Conservation (phyloP, 1,139 yeast genomes). For the Debaryomycetaceae sp. region DNA sequence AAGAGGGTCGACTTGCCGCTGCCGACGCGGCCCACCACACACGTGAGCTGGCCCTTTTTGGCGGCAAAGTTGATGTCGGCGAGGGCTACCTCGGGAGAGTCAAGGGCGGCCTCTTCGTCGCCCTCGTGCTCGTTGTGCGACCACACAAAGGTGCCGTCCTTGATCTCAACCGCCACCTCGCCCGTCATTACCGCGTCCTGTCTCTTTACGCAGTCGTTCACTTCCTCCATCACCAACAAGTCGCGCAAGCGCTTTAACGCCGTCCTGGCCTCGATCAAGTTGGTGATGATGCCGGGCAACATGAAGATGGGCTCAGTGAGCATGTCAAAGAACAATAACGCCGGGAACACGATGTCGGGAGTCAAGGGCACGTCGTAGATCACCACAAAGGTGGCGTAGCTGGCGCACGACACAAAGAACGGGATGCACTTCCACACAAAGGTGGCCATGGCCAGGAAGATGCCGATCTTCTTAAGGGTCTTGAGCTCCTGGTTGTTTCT, state of each 20-base stretch:
- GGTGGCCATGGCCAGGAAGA: constrained; percentile 55
- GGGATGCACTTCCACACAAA: constrained; percentile 71
- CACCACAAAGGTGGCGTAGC: constrained; percentile 65
- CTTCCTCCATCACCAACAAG: constrained; percentile 26
- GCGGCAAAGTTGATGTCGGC: constrained; percentile 19
- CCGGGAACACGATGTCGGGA: constrained; percentile 78
- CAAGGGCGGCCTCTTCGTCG: constrained; percentile 12
- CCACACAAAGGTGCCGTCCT: constrained; percentile 23
- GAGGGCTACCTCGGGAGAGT: constrained; percentile 14
- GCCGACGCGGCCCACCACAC: constrained; percentile 27
- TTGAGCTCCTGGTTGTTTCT: constrained; percentile 59
- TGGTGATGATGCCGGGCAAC: constrained; percentile 19
- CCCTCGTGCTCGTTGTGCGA: constrained; percentile 13
- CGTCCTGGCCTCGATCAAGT: constrained; percentile 18
- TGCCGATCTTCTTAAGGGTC: constrained; percentile 48
- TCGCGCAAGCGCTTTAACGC: constrained; percentile 21
- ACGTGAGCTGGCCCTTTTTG: constrained; percentile 21
- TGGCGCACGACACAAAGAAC: constrained; percentile 58
- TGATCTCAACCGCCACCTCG: constrained; percentile 14
- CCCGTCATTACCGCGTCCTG: constrained; percentile 7
- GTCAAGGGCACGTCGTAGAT: constrained; percentile 59
- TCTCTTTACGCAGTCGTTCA: constrained; percentile 15
- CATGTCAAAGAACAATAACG: constrained; percentile 68
- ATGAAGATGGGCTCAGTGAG: constrained; percentile 34
- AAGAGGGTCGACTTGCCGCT: constrained; percentile 26